Evolutionary conservation across 164 flowering plant species (phyloP).

Genomic region (Liquidambar formosana): DNA sequence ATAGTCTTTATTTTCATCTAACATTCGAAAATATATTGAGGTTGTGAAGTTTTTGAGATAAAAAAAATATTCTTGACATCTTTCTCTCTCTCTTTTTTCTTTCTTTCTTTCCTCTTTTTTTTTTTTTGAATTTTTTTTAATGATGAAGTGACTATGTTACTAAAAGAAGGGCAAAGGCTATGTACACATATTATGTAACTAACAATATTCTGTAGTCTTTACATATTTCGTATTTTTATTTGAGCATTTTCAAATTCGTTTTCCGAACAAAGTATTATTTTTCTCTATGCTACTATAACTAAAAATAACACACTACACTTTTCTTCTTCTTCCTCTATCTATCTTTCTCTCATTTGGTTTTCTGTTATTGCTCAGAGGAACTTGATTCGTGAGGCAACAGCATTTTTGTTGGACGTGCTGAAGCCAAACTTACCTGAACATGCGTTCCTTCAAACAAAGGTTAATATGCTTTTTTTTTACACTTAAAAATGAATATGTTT

Average conservation of each 20-base stretch:
- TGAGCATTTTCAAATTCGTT: no score
- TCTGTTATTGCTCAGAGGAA: conserved; percentile 48
- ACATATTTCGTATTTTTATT: no score
- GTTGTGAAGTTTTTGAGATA: no score
- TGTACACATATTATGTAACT: no score
- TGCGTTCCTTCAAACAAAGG: conserved; percentile 75
- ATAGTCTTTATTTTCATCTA: conserved; percentile 37
- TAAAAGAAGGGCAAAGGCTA: no score
- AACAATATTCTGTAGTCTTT: no score
- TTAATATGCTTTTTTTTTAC: conserved; percentile 9
- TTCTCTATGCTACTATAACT: neutral
- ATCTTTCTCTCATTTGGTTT: neutral
- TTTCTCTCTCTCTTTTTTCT: neutral
- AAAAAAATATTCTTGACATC: neutral
- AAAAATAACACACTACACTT: neutral
- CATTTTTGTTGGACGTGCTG: conserved; percentile 73
- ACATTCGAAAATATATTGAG: neutral
- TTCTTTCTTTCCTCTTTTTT: no score
- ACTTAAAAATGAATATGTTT: no score
- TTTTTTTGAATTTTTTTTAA: no score
- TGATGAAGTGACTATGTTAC: no score
- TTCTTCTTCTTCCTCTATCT: neutral
- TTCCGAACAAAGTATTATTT: no score
- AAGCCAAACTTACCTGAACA: conserved; percentile 82
- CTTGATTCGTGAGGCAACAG: conserved; percentile 88